Conservation (phyloP, 306 rosid genomes). For the Lathyrus tuberosus region DNA sequence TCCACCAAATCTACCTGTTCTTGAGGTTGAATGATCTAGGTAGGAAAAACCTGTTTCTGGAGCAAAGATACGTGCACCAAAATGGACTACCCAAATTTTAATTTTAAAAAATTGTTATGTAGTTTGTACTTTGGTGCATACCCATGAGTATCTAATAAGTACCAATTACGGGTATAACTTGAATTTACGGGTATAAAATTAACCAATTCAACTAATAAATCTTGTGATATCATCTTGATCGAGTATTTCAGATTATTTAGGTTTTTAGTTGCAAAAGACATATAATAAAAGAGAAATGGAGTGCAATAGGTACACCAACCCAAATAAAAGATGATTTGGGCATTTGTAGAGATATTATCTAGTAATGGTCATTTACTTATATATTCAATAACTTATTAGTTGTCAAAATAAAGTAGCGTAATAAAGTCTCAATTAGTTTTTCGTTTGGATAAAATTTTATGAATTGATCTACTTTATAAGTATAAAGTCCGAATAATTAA, state of each 20-base stretch:
- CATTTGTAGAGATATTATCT: background rate
- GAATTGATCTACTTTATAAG: conserved; percentile 6
- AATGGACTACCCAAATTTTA: no score
- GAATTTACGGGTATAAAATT: no score
- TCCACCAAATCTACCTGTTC: background rate
- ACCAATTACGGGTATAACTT: no score
- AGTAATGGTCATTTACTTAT: background rate
- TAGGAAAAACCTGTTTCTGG: background rate
- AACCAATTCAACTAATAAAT: no score
- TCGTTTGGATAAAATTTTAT: background rate
- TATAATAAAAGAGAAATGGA: background rate
- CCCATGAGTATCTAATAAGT: no score
- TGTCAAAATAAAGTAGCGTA: background rate
- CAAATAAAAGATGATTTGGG: background rate
- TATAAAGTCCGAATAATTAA: background rate
- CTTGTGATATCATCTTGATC: background rate
- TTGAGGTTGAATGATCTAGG: background rate
- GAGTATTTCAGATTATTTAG: background rate
- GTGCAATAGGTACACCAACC: background rate
- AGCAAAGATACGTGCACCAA: background rate
- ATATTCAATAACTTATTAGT: background rate
- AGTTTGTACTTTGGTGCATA: background rate
- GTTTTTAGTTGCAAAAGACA: background rate
- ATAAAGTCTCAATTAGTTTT: background rate
- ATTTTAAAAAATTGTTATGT: background rate